Conservation (phyloP, 768 basidiomycete genomes). For the Leucosporidium yakuticum region DNA sequence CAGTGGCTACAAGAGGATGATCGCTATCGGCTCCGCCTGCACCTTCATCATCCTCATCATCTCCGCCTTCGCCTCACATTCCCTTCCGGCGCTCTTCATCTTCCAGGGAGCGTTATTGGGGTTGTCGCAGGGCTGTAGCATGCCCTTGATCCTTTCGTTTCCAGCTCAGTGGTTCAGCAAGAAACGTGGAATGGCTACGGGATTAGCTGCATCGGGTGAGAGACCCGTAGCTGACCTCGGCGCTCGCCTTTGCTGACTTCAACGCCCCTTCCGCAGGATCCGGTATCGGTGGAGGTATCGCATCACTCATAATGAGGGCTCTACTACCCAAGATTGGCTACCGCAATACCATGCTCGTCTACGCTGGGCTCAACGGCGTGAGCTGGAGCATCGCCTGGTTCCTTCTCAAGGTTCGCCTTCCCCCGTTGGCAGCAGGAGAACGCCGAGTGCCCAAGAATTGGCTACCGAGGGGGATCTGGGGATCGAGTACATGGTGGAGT, state of each 20-base stretch:
- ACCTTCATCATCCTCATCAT: neutral
- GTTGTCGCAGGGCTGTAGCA: neutral
- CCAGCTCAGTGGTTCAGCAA: conserved; percentile 40
- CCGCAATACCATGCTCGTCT: conserved; percentile 37
- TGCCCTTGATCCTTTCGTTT: neutral
- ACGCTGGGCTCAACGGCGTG: no score
- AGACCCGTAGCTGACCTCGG: no score
- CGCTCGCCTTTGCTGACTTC: no score
- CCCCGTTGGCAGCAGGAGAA: no score
- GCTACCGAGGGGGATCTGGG: no score
- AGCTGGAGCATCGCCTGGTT: no score
- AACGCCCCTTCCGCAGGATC: conserved; percentile 33
- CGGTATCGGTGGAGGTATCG: conserved; percentile 39
- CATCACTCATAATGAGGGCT: conserved; percentile 34
- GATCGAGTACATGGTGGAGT: neutral
- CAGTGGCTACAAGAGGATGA: neutral
- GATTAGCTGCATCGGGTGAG: conserved; percentile 22
- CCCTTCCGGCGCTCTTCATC: conserved; percentile 22
- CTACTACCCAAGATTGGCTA: conserved; percentile 37
- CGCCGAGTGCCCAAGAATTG: no score
- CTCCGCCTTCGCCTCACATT: conserved; percentile 13
- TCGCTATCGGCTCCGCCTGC: neutral
- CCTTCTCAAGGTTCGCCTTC: no score
- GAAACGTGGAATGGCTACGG: conserved; percentile 38
- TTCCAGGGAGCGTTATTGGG: conserved; percentile 24